phyloP scores from a whole-genome alignment of 495 filamentous ascomycete genomes.

The Hypoxylon lenormandii region DNA sequence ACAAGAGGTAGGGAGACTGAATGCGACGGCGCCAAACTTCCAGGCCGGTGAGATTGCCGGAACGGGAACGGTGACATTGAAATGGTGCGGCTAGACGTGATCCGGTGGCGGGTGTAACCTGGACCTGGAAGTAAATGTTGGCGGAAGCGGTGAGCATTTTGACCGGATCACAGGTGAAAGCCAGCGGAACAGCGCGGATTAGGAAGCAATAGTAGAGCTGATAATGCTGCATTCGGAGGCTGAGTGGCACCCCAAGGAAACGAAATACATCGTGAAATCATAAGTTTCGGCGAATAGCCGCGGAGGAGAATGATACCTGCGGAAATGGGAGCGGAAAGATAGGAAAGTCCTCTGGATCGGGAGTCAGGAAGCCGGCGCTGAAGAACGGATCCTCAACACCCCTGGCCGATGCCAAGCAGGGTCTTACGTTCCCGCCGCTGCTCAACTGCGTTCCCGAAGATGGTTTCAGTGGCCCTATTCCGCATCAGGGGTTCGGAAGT shows the following conservation, averaged over 20 bases:
- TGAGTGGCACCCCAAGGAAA: constrained; percentile 6
- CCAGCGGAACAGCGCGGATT: constrained; percentile 57
- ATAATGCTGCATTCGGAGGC: constrained; percentile 20
- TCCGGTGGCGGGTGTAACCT: constrained; percentile 45
- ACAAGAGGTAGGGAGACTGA: constrained; percentile 62
- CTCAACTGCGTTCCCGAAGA: not conserved
- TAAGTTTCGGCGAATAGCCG: constrained; percentile 17
- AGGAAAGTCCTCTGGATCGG: constrained; percentile 19
- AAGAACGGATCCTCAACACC: constrained; percentile 15
- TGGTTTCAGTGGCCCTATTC: not conserved
- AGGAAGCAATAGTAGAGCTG: constrained; percentile 54
- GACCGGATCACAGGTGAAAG: constrained; percentile 64
- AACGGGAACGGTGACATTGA: constrained; percentile 39
- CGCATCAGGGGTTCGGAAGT: constrained; percentile 30
- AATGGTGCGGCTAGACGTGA: constrained; percentile 48
- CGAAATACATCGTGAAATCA: constrained; percentile 5
- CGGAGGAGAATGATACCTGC: constrained; percentile 28
- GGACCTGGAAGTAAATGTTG: constrained; percentile 45
- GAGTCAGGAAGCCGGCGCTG: constrained; percentile 12
- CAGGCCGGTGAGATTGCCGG: constrained; percentile 16
- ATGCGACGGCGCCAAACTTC: constrained; percentile 58
- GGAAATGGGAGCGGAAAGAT: constrained; percentile 40
- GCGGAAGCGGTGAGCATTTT: constrained; percentile 50
- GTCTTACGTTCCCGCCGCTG: not conserved
- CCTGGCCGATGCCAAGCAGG: not conserved